phyloP scores from a whole-genome alignment of 139 green algal genomes.

The Gonium pectorale region DNA sequence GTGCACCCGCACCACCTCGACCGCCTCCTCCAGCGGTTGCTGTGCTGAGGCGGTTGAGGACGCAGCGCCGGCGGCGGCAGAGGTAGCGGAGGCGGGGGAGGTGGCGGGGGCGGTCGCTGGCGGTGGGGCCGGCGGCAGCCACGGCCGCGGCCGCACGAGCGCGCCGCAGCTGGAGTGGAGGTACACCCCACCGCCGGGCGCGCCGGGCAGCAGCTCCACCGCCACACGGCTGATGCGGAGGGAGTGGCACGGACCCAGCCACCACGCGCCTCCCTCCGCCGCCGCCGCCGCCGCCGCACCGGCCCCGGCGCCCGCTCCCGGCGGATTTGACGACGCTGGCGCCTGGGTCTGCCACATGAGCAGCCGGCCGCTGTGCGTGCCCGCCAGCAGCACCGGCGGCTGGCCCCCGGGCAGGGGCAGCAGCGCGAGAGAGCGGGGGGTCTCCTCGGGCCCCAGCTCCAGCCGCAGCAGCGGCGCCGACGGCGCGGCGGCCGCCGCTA shows the following conservation, averaged over 20 bases:
- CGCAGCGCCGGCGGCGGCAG: neutral
- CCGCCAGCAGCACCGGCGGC: constrained; percentile 20
- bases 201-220: constrained; percentile 32
- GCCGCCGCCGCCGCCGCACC: no score
- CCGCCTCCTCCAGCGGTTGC: neutral
- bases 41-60: neutral
- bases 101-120: no score
- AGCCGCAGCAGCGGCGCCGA: constrained; percentile 3
- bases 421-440: constrained; percentile 33
- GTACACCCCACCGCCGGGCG: neutral
- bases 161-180: constrained; percentile 5
- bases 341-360: constrained; percentile 20
- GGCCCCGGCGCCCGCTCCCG: no score
- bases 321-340: neutral
- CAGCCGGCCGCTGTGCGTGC: constrained; percentile 36
- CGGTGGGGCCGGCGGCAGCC: neutral
- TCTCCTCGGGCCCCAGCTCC: constrained; percentile 6
- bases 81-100: no score
- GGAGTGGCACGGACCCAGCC: neutral
- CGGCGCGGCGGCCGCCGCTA: neutral
- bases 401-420: neutral
- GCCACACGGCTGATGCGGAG: constrained; percentile 43
- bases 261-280: no score
- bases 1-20: constrained; percentile 51
- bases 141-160: constrained; percentile 4